Evolutionary conservation across 2,329 filamentous ascomycete genomes (phyloP).

Genomic region (Sporothrix inflata): DNA sequence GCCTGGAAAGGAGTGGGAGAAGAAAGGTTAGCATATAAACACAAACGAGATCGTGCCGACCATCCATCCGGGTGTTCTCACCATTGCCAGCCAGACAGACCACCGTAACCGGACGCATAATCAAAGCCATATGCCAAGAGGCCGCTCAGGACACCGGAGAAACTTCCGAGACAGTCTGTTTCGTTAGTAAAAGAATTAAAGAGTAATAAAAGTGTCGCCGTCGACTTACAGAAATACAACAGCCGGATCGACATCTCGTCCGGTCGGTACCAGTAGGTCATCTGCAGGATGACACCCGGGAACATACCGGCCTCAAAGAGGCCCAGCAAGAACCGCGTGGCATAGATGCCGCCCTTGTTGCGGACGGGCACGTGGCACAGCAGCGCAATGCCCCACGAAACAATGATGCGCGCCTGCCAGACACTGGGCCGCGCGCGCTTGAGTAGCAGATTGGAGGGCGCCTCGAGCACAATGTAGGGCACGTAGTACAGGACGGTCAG

Average conservation of each 20-base stretch:
- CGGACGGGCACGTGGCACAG: slow-evolving; percentile 58
- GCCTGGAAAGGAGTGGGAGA: slow-evolving; percentile 15
- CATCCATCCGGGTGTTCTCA: too few species aligned
- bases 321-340: slow-evolving; percentile 62
- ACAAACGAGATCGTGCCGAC: too few species aligned
- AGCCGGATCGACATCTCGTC: slow-evolving; percentile 52
- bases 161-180: slow-evolving; percentile 46
- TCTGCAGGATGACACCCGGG: slow-evolving; percentile 58
- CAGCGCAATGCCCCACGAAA: slow-evolving; percentile 57
- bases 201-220: background rate
- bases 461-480: slow-evolving; percentile 75
- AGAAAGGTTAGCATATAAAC: background rate
- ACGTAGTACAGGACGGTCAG: slow-evolving; percentile 52
- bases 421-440: slow-evolving; percentile 73
- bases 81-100: slow-evolving; percentile 44
- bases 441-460: slow-evolving; percentile 75
- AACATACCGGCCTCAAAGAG: slow-evolving; percentile 70
- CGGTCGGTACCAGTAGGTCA: slow-evolving; percentile 53
- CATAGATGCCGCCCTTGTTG: slow-evolving; percentile 52
- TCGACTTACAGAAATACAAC: slow-evolving; percentile 48
- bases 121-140: slow-evolving; percentile 51
- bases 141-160: slow-evolving; percentile 47
- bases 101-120: slow-evolving; percentile 42
- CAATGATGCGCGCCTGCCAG: slow-evolving; percentile 78
- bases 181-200: slow-evolving; percentile 17